Evolutionary conservation across 192 early-diverging fungal species (phyloP).

Genomic region (Mortierella antarctica): DNA sequence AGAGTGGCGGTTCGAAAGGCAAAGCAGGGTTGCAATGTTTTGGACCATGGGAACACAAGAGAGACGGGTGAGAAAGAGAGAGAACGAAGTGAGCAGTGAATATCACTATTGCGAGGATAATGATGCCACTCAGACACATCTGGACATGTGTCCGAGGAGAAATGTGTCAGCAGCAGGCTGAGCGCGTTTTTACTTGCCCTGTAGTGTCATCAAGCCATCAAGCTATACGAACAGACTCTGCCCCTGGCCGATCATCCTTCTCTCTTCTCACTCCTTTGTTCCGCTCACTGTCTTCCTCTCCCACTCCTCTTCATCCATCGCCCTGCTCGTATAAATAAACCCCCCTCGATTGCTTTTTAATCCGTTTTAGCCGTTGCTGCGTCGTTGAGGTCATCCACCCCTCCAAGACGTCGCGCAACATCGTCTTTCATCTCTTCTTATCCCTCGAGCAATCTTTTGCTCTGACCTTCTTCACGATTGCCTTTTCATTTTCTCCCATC

Average conservation of each 20-base stretch:
- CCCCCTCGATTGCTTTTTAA: not conserved
- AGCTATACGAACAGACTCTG: not conserved
- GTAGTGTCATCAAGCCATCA: no score
- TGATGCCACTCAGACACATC: not conserved
- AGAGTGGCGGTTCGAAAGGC: not conserved
- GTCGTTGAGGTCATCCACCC: no score
- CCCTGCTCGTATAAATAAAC: not conserved
- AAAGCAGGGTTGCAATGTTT: not conserved
- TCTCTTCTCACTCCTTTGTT: constrained; percentile 1
- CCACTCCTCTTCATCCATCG: not conserved
- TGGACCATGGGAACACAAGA: constrained; percentile 25
- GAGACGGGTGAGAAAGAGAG: not conserved
- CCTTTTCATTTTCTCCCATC: not conserved
- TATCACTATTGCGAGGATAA: not conserved
- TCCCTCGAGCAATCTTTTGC: not conserved
- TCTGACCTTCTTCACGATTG: not conserved
- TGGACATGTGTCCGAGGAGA: constrained; percentile 22
- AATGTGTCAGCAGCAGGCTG: not conserved
- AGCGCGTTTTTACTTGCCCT: not conserved
- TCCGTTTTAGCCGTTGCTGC: no score
- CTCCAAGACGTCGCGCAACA: no score
- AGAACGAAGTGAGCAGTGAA: not conserved
- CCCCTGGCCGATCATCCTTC: not conserved
- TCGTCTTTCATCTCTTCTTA: not conserved
- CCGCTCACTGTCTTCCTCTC: not conserved